phyloP scores from a whole-genome alignment of 2,329 filamentous ascomycete genomes.

The Periconia sp. region DNA sequence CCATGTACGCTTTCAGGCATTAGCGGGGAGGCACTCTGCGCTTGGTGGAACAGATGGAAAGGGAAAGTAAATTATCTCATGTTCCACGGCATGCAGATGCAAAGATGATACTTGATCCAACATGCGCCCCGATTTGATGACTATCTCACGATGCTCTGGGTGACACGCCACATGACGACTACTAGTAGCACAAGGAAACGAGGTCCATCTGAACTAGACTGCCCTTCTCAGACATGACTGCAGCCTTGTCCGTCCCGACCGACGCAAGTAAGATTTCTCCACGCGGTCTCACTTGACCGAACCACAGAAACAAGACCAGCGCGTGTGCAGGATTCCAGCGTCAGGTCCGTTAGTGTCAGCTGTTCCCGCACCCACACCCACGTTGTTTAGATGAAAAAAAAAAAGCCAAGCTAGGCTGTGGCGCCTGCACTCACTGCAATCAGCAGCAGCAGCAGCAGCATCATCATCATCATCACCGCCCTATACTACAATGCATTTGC shows the following conservation, averaged over 20 bases:
- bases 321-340: too few relatives aligned
- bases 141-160: not conserved
- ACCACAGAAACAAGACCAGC: too few relatives aligned
- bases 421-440: not conserved
- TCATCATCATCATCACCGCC: too few relatives aligned
- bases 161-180: not conserved
- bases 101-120: not conserved
- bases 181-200: too few relatives aligned
- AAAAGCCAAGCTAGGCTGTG: too few relatives aligned
- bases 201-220: too few relatives aligned
- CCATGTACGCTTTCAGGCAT: not conserved
- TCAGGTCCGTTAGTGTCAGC: too few relatives aligned
- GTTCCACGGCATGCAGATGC: slow-evolving; percentile 6
- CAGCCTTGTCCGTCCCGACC: not conserved
- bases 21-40: slow-evolving; percentile 2
- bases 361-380: too few relatives aligned
- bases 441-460: too few relatives aligned
- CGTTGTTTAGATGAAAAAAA: too few relatives aligned
- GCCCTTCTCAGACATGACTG: slow-evolving; percentile 2
- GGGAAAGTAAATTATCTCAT: slow-evolving; percentile 4
- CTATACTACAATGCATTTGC: not conserved
- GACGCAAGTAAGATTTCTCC: not conserved
- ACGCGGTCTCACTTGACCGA: too few relatives aligned
- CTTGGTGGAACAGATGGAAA: not conserved
- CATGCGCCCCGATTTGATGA: not conserved